Base-by-base conservation (phyloP, 2,329 filamentous ascomycete species). In the Epichloe scottii region DNA sequence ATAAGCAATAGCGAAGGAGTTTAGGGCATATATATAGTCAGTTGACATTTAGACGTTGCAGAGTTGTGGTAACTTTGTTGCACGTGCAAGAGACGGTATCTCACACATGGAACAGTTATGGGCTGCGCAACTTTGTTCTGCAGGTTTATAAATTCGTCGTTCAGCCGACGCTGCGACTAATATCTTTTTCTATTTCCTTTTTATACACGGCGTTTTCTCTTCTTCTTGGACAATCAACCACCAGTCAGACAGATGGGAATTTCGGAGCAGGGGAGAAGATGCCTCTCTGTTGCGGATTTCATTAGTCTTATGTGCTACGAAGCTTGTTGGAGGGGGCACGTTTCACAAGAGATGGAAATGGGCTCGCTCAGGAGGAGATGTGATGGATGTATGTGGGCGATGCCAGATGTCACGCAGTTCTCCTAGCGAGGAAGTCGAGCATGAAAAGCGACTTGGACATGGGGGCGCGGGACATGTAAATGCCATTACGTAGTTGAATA, bases 1-100 rank as follows among this genome's bases (percentile, higher is more conserved):
- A 52, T 46, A 23, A 54, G 41, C 26, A 53, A 38, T 54, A 56
- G 55, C 54, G 55, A 51, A 40, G 56, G 56, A 55, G 56, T 58
- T 58, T 35, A 15, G 54, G 55, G 30, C 37, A 23, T 6, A 30
- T 30, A 30, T 30, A 38, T 30, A 11, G 33, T 50, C 35, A 39
- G 8, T 6, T 14, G 15, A 21, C n/a, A 17, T 35, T 44, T 21
- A 4, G 23, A 49, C 30, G 11, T 21, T 23, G 26, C 14, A 21
- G 4, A 45, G 15, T 42, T 21, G 30, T n/a, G 14, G 42, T 14
- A 19, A 34, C 23, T 10, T 30, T 30, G 3, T 30, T 30, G 30
- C 30, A 23, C 40, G 40, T 19, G 30, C 37, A 48, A 48, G 23
- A 42, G 15, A 48, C 10, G 46, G 37, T 0, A 12, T 23, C 40